Percentiles rank a stretch among this genome's conserved stretches.
Conservation (phyloP, 2,329 filamentous ascomycete genomes). For the Westerdykella aurantiaca region DNA sequence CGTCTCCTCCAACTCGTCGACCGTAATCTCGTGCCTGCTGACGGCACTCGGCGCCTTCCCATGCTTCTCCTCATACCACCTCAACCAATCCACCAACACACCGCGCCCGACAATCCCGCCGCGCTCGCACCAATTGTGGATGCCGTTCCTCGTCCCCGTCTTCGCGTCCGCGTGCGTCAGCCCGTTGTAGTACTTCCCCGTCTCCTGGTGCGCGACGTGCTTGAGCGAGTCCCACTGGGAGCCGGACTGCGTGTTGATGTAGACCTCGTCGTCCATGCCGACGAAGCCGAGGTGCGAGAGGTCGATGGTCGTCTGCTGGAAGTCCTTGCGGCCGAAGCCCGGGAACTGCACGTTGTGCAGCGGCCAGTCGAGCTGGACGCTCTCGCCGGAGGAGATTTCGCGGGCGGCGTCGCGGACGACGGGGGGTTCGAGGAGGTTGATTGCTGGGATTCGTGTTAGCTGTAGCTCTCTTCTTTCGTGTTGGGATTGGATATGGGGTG, state of each 20-base stretch:
- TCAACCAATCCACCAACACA: slow-evolving; percentile 30
- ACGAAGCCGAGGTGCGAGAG: slow-evolving; percentile 29
- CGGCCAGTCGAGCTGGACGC: slow-evolving; percentile 52
- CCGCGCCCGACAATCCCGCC: slow-evolving; percentile 33
- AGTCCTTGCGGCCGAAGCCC: slow-evolving; percentile 48
- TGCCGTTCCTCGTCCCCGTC: slow-evolving; percentile 23
- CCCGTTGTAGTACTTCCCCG: slow-evolving; percentile 26
- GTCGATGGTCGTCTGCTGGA: slow-evolving; percentile 47
- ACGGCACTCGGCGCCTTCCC: slow-evolving; percentile 24
- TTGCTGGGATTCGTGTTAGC: slow-evolving; percentile 8
- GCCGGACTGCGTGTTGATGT: slow-evolving; percentile 31
- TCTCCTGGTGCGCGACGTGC: slow-evolving; percentile 31
- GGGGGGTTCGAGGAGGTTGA: slow-evolving; percentile 46
- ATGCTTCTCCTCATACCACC: slow-evolving; percentile 28
- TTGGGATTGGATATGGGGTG: slow-evolving; percentile 11
- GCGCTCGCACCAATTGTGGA: slow-evolving; percentile 34
- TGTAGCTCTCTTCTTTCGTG: not conserved
- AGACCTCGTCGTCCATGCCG: slow-evolving; percentile 28
- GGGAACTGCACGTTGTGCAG: slow-evolving; percentile 52
- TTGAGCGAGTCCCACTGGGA: slow-evolving; percentile 35
- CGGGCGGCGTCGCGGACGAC: slow-evolving; percentile 46
- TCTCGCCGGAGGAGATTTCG: slow-evolving; percentile 49
- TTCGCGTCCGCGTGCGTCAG: slow-evolving; percentile 25
- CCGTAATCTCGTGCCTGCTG: slow-evolving; percentile 24
- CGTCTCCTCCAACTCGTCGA: slow-evolving; percentile 25